Percentiles rank a stretch among this genome's conserved stretches.
Evolutionary conservation across 2,329 filamentous ascomycete species (phyloP).

Genomic region (Nemania bipapillata): DNA sequence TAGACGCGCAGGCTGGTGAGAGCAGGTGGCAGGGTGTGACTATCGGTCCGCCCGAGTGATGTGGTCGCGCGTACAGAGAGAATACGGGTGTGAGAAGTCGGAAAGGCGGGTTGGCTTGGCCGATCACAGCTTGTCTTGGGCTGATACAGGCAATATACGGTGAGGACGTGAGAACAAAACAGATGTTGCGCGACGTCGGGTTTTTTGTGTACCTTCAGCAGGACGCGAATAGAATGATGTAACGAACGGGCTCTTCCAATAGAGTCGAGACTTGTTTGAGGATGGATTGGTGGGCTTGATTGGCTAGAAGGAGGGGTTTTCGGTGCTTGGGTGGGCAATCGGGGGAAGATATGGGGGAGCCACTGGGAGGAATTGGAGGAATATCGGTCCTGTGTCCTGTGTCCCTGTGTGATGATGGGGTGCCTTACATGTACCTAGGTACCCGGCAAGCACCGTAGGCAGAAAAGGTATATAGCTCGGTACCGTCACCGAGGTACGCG

Average conservation of each 20-base stretch:
- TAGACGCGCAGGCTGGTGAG: slow-evolving; percentile 17
- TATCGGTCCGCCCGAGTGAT: slow-evolving; percentile 32
- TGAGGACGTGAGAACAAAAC: slow-evolving; percentile 21
- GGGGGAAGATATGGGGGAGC: slow-evolving; percentile 24
- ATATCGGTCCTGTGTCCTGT: slow-evolving; percentile 10
- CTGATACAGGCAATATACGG: slow-evolving; percentile 32
- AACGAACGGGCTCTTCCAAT: slow-evolving; percentile 47
- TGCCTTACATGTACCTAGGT: not conserved
- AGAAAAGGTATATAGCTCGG: not conserved
- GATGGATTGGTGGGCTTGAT: slow-evolving; percentile 51
- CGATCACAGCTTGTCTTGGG: slow-evolving; percentile 33
- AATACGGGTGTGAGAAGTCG: slow-evolving; percentile 30
- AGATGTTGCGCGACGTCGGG: slow-evolving; percentile 28
- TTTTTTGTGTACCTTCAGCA: slow-evolving; percentile 20
- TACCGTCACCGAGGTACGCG: too few relatives aligned
- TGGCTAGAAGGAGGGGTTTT: slow-evolving; percentile 44
- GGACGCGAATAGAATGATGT: slow-evolving; percentile 45
- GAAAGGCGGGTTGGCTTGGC: slow-evolving; percentile 22
- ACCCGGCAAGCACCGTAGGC: not conserved
- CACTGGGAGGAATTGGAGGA: slow-evolving; percentile 21
- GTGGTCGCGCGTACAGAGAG: slow-evolving; percentile 6
- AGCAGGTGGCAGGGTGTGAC: slow-evolving; percentile 29
- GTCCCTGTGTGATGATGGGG: slow-evolving; percentile 20
- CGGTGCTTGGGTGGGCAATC: slow-evolving; percentile 25
- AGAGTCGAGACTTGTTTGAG: slow-evolving; percentile 41